These are phyloP conservation scores for Fusarium falciforme DNA, from an alignment of 2,329 filamentous ascomycete genomes.

Conservation along the genomic window DNA sequence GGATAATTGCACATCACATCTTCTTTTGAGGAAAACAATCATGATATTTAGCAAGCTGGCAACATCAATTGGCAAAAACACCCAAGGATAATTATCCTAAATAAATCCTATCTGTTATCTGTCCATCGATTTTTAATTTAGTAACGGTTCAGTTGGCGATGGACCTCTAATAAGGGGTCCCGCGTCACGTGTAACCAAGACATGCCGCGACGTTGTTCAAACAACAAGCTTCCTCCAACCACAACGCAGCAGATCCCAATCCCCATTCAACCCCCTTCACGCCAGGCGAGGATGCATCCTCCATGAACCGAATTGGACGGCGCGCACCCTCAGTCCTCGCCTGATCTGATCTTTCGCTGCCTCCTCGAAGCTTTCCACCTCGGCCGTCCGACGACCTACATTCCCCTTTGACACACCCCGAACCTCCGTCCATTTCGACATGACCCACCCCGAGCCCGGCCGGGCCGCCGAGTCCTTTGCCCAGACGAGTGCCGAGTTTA, in stretches of 20 bases:
- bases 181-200: constrained; percentile 36
- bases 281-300: constrained; percentile 24
- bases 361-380: neutral
- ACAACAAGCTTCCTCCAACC: neutral
- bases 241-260: neutral
- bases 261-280: neutral
- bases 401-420: neutral
- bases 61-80: neutral
- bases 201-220: constrained; percentile 10
- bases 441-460: constrained; percentile 40
- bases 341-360: constrained; percentile 2
- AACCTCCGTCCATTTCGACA: constrained; percentile 25
- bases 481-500: constrained; percentile 53
- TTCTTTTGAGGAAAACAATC: neutral
- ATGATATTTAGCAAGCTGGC: neutral
- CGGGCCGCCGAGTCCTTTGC: constrained; percentile 51
- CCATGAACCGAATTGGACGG: constrained; percentile 18
- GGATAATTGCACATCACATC: neutral
- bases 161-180: constrained; percentile 1
- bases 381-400: neutral
- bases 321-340: constrained; percentile 4
- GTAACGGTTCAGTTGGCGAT: neutral
- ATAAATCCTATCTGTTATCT: neutral
- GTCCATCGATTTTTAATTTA: neutral
- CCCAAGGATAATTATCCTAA: neutral